Evolutionary conservation across 1,284 basidiomycete species (phyloP).

Genomic region (Trichosporon ovoides): DNA sequence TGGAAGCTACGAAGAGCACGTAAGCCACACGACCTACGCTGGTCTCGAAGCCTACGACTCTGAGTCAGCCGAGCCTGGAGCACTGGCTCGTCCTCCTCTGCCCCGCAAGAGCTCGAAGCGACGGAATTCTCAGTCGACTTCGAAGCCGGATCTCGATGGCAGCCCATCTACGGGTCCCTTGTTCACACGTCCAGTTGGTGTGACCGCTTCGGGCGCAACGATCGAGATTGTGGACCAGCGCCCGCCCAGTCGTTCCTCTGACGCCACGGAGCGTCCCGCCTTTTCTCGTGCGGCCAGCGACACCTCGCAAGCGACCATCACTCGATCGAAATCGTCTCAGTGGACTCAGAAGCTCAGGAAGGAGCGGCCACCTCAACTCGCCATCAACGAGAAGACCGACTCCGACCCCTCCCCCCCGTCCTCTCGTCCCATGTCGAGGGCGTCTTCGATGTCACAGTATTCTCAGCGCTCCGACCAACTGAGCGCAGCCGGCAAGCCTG

Average conservation of each 20-base stretch:
- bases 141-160: too few species aligned
- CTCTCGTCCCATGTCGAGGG: neutral
- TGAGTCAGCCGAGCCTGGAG: neutral
- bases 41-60: neutral
- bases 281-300: neutral
- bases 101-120: neutral
- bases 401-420: neutral
- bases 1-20: neutral
- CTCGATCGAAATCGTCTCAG: neutral
- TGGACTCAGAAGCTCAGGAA: neutral
- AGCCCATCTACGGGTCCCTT: neutral
- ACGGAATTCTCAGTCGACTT: too few species aligned
- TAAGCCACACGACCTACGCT: neutral
- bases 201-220: neutral
- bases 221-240: neutral
- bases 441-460: neutral
- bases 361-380: neutral
- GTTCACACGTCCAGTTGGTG: neutral
- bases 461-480: neutral
- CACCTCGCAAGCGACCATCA: neutral
- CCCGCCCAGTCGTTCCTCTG: neutral
- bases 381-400: neutral
- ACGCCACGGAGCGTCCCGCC: neutral
- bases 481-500: neutral
- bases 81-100: neutral